phyloP scores from a whole-genome alignment of 176 grass and related monocot genomes.

The Saccharum officinarum region DNA sequence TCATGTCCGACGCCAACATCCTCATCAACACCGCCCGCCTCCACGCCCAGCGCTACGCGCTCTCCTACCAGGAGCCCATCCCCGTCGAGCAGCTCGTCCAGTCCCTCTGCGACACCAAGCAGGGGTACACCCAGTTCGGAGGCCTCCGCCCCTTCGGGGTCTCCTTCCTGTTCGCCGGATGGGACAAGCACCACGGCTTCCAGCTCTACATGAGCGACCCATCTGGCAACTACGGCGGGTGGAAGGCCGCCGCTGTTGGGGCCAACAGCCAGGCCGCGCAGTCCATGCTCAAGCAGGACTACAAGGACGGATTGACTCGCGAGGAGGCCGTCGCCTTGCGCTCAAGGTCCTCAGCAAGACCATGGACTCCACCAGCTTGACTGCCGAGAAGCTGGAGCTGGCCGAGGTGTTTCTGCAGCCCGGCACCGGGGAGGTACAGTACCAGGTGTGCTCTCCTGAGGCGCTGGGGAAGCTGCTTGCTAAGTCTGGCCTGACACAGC shows the following conservation, averaged over 20 bases:
- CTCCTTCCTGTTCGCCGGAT: conserved; percentile 91
- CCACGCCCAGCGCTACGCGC: conserved; percentile 91
- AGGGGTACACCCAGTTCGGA: conserved; percentile 93
- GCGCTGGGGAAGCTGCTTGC: conserved; percentile 61
- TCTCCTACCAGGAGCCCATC: conserved; percentile 90
- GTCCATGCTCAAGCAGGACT: conserved; percentile 97
- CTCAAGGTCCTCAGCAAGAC: conserved; percentile 95
- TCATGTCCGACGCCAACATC: conserved; percentile 98
- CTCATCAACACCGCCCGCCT: conserved; percentile 91
- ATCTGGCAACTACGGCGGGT: conserved; percentile 84
- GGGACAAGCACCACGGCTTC: conserved; percentile 90
- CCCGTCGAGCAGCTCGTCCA: conserved; percentile 93
- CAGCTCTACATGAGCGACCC: conserved; percentile 96
- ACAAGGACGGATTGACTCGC: conserved; percentile 74
- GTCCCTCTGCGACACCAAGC: conserved; percentile 92
- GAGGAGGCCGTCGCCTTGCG: conserved; percentile 83
- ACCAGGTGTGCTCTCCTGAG: conserved; percentile 80
- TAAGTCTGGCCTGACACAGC: conserved; percentile 71
- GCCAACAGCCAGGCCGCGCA: conserved; percentile 95
- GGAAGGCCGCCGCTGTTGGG: conserved; percentile 87
- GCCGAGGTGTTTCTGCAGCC: conserved; percentile 77
- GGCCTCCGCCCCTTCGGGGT: conserved; percentile 93
- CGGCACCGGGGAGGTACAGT: conserved; percentile 64
- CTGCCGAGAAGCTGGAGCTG: conserved; percentile 83
- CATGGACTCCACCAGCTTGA: conserved; percentile 91